Evolutionary conservation across 768 basidiomycete genomes (phyloP).

Genomic region (Cyclocybe aegerita): DNA sequence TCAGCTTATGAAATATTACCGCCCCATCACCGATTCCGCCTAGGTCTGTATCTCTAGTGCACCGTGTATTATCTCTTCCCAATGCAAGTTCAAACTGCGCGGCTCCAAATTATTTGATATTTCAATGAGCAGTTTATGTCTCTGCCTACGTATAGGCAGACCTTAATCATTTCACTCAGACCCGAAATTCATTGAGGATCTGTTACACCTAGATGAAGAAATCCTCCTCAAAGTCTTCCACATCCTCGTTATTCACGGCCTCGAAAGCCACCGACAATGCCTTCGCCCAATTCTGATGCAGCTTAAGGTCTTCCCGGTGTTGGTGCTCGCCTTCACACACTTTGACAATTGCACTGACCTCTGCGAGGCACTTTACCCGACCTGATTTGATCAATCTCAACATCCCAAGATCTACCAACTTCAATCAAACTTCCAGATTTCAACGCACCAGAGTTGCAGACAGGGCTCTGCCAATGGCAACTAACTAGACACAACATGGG

Average conservation of each 20-base stretch:
- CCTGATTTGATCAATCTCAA: neutral
- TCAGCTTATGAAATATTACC: conserved; percentile 74
- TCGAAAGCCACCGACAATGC: neutral
- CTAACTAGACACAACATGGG: neutral
- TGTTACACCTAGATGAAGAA: conserved; percentile 1
- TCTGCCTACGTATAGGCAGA: neutral
- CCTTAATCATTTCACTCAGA: no score
- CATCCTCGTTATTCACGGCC: conserved; percentile 1
- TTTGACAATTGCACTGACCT: neutral
- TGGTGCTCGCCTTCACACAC: neutral
- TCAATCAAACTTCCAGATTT: neutral
- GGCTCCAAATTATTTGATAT: conserved; percentile 6
- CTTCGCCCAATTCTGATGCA: conserved; percentile 1
- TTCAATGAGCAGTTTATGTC: neutral
- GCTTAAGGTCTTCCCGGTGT: conserved; percentile 1
- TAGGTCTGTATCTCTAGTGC: conserved; percentile 3
- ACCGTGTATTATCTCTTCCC: conserved; percentile 5
- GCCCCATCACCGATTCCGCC: conserved; percentile 41
- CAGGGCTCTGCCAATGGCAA: conserved; percentile 4
- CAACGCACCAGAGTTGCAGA: conserved; percentile 2
- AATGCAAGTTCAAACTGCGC: conserved; percentile 11
- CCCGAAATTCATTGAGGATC: no score
- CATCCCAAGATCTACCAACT: conserved; percentile 2
- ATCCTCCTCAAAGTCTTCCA: conserved; percentile 6
- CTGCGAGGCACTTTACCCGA: conserved; percentile 1